Conservation (phyloP, 2,329 filamentous ascomycete species). For the Colletotrichum orbiculare region DNA sequence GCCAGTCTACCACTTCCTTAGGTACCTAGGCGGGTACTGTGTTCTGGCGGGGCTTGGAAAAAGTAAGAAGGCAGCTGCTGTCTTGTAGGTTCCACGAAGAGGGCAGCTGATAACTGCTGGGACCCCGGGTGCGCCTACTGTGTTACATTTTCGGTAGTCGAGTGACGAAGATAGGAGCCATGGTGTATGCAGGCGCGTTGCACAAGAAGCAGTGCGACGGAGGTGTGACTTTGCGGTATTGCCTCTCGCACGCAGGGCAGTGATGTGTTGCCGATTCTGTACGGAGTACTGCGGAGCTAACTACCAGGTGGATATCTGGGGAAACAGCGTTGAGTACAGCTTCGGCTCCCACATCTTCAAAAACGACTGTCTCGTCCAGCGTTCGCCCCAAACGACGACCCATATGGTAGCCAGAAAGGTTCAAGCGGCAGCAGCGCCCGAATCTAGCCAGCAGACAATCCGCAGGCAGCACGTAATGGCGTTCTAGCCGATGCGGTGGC, state of each 20-base stretch:
- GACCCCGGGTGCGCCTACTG: background rate
- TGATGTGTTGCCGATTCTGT: background rate
- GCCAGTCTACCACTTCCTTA: too few relatives aligned
- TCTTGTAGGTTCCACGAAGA: background rate
- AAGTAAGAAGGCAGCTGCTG: background rate
- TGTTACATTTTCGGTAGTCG: background rate
- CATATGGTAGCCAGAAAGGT: too few relatives aligned
- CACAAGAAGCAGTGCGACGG: constrained; percentile 9
- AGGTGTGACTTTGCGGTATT: constrained; percentile 5
- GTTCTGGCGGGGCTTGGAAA: background rate
- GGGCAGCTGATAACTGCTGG: background rate
- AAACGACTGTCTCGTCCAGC: background rate
- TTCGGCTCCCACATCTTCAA: background rate
- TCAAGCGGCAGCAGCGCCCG: too few relatives aligned
- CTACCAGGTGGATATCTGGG: constrained; percentile 25
- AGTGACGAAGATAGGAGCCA: background rate
- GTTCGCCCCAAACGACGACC: constrained; percentile 1
- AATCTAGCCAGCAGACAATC: too few relatives aligned
- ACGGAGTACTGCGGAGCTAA: background rate
- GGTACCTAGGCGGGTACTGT: too few relatives aligned
- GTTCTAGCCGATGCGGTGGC: background rate
- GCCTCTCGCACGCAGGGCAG: too few relatives aligned
- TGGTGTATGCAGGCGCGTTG: constrained; percentile 10
- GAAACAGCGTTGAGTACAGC: constrained; percentile 12
- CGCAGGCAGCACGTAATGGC: background rate